A percentile compares a stretch with the other conserved stretches of the same genome.
Evolutionary conservation across 2,329 filamentous ascomycete genomes (phyloP).

Genomic region (Aureobasidium subglaciale): DNA sequence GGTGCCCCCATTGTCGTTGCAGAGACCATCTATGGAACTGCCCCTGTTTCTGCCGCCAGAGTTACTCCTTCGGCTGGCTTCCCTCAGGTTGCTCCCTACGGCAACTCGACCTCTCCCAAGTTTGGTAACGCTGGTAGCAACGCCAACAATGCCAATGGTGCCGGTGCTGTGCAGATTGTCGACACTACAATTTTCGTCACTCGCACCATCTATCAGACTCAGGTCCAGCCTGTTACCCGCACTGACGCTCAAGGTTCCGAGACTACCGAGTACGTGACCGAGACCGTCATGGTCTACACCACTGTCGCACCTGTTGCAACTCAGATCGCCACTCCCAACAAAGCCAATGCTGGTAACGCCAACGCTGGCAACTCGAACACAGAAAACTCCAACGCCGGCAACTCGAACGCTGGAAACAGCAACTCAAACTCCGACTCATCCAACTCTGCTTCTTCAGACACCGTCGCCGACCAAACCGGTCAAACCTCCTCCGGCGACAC

Average conservation of each 20-base stretch:
- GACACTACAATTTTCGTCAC: not conserved
- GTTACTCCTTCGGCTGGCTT: conserved; percentile 5
- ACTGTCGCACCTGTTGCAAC: conserved; percentile 6
- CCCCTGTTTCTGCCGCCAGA: conserved; percentile 1
- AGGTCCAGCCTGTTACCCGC: not conserved
- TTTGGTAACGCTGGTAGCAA: not conserved
- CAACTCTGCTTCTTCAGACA: too few relatives aligned
- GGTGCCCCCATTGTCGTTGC: not conserved
- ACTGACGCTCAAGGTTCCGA: conserved; percentile 2
- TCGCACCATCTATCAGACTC: conserved; percentile 3
- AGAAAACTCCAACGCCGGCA: not conserved
- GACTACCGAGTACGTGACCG: conserved; percentile 8
- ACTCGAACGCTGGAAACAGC: not conserved
- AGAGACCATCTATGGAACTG: not conserved
- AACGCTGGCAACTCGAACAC: not conserved
- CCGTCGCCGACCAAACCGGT: conserved; percentile 1
- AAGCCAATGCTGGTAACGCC: not conserved
- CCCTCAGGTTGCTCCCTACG: conserved; percentile 2
- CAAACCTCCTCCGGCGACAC: not conserved
- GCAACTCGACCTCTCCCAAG: not conserved
- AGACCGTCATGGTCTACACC: conserved; percentile 5
- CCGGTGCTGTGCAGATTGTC: not conserved
- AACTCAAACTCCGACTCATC: not conserved
- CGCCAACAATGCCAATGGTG: not conserved
- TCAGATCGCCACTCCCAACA: not conserved